Evolutionary conservation across 495 filamentous ascomycete species (phyloP).

Genomic region (Annulohypoxylon stygium): DNA sequence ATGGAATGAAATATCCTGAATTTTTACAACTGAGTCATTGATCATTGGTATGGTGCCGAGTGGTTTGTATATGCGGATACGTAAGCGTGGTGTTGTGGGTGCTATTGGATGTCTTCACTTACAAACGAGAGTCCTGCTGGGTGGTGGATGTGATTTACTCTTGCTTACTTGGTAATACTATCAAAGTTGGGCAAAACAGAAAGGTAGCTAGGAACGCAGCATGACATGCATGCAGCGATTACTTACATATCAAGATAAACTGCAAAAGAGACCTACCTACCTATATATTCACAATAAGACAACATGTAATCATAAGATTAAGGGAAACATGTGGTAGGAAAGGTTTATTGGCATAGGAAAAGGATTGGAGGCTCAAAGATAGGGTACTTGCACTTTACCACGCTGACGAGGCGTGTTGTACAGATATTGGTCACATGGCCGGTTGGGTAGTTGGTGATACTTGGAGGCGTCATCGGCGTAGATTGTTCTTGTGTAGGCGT

Average conservation of each 20-base stretch:
- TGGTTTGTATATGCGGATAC: neutral
- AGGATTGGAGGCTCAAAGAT: neutral
- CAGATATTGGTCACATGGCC: neutral
- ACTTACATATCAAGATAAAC: neutral
- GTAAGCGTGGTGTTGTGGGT: neutral
- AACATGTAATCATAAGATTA: neutral
- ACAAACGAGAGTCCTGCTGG: neutral
- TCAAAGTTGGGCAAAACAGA: neutral
- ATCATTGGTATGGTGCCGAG: neutral
- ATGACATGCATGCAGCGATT: neutral
- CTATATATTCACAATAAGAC: neutral
- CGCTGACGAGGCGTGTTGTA: slow-evolving; percentile 27
- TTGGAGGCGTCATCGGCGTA: neutral
- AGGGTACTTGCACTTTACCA: neutral
- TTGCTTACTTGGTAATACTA: neutral
- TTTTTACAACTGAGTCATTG: slow-evolving; percentile 12
- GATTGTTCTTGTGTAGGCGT: neutral
- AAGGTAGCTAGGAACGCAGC: too few species aligned
- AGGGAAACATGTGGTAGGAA: neutral
- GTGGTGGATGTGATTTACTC: too few species aligned
- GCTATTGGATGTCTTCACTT: neutral
- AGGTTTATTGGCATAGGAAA: neutral
- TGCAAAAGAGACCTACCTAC: neutral
- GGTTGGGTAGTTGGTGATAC: neutral
- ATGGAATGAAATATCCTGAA: slow-evolving; percentile 23